phyloP scores from a whole-genome alignment of 805 yeast genomes.

The Candida nanaspora region DNA sequence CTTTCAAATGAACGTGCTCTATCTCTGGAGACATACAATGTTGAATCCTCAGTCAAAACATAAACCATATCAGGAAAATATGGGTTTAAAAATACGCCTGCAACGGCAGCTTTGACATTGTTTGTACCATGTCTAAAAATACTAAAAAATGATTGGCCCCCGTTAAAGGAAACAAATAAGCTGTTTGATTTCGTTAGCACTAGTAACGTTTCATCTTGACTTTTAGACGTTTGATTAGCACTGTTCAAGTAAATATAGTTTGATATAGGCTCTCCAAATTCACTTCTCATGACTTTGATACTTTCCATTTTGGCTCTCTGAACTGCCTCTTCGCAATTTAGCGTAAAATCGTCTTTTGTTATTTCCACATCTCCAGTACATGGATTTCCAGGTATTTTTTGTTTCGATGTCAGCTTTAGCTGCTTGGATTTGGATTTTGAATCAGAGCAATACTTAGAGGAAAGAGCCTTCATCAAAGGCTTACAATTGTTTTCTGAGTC shows the following conservation, averaged over 20 bases:
- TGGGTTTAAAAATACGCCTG: constrained; percentile 56
- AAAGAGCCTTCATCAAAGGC: constrained; percentile 15
- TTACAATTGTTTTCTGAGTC: constrained; percentile 40
- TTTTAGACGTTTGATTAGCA: constrained; percentile 26
- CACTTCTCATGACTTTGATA: not conserved
- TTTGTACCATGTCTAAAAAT: constrained; percentile 25
- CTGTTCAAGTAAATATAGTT: constrained; percentile 59
- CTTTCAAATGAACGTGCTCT: constrained; percentile 54
- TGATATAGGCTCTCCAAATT: not conserved
- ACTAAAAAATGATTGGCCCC: constrained; percentile 42
- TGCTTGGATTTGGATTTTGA: constrained; percentile 8
- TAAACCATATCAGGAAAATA: constrained; percentile 49
- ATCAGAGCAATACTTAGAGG: constrained; percentile 14
- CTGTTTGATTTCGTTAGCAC: constrained; percentile 45
- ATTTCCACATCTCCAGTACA: constrained; percentile 9
- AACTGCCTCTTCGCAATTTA: constrained; percentile 30
- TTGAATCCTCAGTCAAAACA: constrained; percentile 40
- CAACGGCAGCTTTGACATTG: constrained; percentile 30
- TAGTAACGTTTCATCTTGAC: constrained; percentile 58
- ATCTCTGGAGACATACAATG: constrained; percentile 54
- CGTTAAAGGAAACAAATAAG: constrained; percentile 64
- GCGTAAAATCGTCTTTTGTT: constrained; percentile 14
- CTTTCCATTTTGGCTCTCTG: not conserved
- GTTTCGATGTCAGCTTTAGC: constrained; percentile 16
- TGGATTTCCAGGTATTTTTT: constrained; percentile 19